A percentile compares a stretch with the other conserved stretches of the same genome.
phyloP scores from a whole-genome alignment of 495 filamentous ascomycete species.

The Halenospora varia region DNA sequence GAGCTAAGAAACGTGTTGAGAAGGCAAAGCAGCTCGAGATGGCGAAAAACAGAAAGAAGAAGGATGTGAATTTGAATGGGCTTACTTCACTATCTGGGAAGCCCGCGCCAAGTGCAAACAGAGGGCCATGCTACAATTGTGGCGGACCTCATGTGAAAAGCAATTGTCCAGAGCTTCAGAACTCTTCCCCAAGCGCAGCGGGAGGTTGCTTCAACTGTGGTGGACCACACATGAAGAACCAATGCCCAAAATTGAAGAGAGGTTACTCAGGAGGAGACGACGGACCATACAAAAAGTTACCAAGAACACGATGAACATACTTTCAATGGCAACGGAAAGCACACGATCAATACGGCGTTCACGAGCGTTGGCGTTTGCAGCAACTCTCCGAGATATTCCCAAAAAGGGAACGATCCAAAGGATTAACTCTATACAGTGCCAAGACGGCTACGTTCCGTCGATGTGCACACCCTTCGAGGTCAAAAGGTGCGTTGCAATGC shows the following conservation, averaged over 20 bases:
- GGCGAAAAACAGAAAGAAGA: slow-evolving; percentile 48
- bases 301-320: not conserved
- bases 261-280: slow-evolving; percentile 14
- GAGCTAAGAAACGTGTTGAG: slow-evolving; percentile 29
- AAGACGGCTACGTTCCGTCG: too few relatives aligned
- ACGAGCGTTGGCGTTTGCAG: too few relatives aligned
- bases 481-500: too few relatives aligned
- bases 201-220: not conserved
- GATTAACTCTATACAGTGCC: too few relatives aligned
- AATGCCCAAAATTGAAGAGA: not conserved
- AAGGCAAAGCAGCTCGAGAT: slow-evolving; percentile 38
- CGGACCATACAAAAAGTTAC: not conserved
- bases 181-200: slow-evolving; percentile 1
- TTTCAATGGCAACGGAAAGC: too few relatives aligned
- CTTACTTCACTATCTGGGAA: slow-evolving; percentile 45
- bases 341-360: too few relatives aligned
- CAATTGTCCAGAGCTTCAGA: slow-evolving; percentile 33
- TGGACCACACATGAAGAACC: not conserved
- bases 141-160: slow-evolving; percentile 35
- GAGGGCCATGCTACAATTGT: slow-evolving; percentile 36
- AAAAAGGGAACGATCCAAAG: too few relatives aligned
- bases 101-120: slow-evolving; percentile 8
- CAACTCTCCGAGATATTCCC: too few relatives aligned
- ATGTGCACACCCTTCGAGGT: too few relatives aligned
- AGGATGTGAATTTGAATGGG: slow-evolving; percentile 54